Conservation (phyloP, 495 filamentous ascomycete genomes). For the Trichoderma erinaceum region DNA sequence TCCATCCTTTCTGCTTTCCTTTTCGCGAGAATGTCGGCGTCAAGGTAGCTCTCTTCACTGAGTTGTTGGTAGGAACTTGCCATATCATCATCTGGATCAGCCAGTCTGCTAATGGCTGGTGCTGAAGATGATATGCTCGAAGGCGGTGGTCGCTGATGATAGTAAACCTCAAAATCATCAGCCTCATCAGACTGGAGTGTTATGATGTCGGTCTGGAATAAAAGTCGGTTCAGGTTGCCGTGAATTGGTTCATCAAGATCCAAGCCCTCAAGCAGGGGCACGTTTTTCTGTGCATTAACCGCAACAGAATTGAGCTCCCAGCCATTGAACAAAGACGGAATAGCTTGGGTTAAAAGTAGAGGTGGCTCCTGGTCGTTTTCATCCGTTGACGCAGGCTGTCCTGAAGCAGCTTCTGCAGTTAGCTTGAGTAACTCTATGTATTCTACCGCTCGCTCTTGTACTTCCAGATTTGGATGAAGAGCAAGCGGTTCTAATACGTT, state of each 20-base stretch:
- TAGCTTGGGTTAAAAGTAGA: conserved; percentile 74
- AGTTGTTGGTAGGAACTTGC: conserved; percentile 58
- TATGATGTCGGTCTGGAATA: conserved; percentile 53
- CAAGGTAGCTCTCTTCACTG: conserved; percentile 51
- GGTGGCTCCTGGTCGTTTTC: conserved; percentile 58
- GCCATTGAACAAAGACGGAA: conserved; percentile 78
- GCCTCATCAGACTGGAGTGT: conserved; percentile 46
- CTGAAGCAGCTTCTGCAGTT: conserved; percentile 67
- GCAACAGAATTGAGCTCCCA: conserved; percentile 90
- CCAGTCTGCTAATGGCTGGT: conserved; percentile 49
- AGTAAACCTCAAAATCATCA: conserved; percentile 67
- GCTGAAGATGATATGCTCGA: conserved; percentile 36
- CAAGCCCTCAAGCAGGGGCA: conserved; percentile 67
- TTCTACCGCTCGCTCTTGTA: conserved; percentile 93
- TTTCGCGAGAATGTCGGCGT: conserved; percentile 55
- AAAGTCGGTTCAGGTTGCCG: conserved; percentile 55
- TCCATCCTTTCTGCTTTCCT: conserved; percentile 64
- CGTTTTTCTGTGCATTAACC: conserved; percentile 72
- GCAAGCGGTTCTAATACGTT: conserved; percentile 71
- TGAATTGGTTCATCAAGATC: conserved; percentile 79
- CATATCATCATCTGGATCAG: conserved; percentile 36
- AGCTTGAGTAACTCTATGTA: conserved; percentile 84
- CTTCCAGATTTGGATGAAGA: conserved; percentile 78
- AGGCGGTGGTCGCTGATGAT: conserved; percentile 47
- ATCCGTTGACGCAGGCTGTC: conserved; percentile 52